Conservation (phyloP, 139 green algal species). For the Chlamydomonas applanata region DNA sequence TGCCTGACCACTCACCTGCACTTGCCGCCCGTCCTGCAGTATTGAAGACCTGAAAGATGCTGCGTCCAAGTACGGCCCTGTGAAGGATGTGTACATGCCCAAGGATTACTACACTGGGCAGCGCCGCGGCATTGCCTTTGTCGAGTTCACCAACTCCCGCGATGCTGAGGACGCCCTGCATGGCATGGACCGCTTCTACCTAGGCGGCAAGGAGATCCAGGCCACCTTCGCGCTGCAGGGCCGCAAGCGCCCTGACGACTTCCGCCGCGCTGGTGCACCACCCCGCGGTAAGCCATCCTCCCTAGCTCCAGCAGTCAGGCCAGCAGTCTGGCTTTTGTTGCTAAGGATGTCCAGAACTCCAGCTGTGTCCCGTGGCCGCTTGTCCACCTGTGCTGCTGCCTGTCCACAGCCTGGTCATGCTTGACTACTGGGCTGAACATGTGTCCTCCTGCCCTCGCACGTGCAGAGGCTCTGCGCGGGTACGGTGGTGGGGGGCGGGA, state of each 20-base stretch:
- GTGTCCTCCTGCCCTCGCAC: too few species aligned
- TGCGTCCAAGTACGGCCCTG: conserved; percentile 14
- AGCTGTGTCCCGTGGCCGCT: too few species aligned
- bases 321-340: too few species aligned
- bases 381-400: too few species aligned
- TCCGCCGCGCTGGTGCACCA: conserved; percentile 7
- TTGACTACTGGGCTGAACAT: too few species aligned
- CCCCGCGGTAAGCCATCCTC: too few species aligned
- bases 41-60: conserved; percentile 18
- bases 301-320: too few species aligned
- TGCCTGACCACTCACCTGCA: too few species aligned
- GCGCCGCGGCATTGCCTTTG: conserved; percentile 53
- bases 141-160: conserved; percentile 53
- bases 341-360: too few species aligned
- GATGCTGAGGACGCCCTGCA: conserved; percentile 56
- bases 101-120: conserved; percentile 40
- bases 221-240: conserved; percentile 29
- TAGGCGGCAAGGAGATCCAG: conserved; percentile 42
- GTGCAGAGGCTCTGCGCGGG: too few species aligned
- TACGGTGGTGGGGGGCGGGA: too few species aligned
- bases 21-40: not conserved
- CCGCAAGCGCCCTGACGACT: conserved; percentile 50
- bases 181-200: conserved; percentile 27
- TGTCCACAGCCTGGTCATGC: too few species aligned
- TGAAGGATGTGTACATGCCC: conserved; percentile 27